phyloP scores from a whole-genome alignment of 2,329 filamentous ascomycete species.

The Gremmenia infestans region DNA sequence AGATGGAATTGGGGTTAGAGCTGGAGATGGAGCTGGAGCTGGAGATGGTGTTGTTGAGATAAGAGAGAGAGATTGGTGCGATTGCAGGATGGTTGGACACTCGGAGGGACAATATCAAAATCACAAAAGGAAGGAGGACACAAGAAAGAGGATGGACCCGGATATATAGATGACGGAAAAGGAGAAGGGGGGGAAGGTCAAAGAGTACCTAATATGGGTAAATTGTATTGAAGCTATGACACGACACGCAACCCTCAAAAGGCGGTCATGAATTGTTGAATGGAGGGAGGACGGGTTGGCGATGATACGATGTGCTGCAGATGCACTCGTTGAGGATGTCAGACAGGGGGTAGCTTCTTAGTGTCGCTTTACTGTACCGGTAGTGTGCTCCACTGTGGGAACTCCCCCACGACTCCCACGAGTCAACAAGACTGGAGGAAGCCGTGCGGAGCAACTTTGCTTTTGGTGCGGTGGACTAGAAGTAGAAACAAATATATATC shows the following conservation, averaged over 20 bases:
- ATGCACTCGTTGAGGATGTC: background rate
- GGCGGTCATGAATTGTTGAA: conserved; percentile 1
- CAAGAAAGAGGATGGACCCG: background rate
- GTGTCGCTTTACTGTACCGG: background rate
- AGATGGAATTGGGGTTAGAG: background rate
- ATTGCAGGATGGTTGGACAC: background rate
- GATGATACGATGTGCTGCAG: background rate
- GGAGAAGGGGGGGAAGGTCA: background rate
- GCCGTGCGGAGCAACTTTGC: too few relatives aligned
- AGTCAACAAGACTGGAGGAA: background rate
- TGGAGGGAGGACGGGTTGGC: background rate
- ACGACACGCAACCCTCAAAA: background rate
- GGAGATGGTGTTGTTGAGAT: conserved; percentile 1
- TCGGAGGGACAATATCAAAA: background rate
- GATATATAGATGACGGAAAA: background rate
- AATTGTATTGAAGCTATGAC: too few relatives aligned
- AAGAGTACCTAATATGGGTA: too few relatives aligned
- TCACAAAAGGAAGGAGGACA: background rate
- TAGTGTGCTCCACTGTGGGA: background rate
- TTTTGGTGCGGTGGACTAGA: too few relatives aligned
- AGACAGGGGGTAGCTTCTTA: background rate
- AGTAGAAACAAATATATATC: too few relatives aligned
- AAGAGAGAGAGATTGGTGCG: background rate
- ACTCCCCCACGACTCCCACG: background rate
- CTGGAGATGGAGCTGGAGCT: background rate